These are phyloP conservation scores for Raddia guianensis DNA, from an alignment of 176 grass and related monocot genomes.

Conservation along the genomic window DNA sequence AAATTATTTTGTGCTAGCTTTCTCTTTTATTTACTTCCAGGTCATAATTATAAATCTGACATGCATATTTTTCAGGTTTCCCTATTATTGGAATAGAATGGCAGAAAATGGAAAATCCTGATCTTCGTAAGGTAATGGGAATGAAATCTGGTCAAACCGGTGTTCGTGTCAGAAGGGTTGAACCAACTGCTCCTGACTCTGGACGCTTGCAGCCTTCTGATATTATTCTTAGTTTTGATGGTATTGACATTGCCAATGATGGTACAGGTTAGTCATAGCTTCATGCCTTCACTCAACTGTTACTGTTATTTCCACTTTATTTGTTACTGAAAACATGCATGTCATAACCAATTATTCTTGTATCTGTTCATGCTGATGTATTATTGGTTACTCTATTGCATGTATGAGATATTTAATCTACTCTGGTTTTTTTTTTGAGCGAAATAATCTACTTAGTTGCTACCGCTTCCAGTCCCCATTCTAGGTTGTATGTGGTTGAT, in stretches of 20 bases:
- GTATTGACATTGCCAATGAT: constrained; percentile 93
- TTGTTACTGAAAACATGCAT: neutral
- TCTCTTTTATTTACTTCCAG: neutral
- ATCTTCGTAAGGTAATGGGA: constrained; percentile 92
- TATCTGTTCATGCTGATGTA: constrained; percentile 8
- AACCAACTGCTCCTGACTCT: constrained; percentile 90
- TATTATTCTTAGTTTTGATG: constrained; percentile 91
- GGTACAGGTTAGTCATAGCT: constrained; percentile 71
- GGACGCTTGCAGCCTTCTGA: constrained; percentile 79
- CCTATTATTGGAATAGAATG: constrained; percentile 92
- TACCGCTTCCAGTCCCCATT: neutral
- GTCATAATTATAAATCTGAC: neutral
- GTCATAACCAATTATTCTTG: neutral
- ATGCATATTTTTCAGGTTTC: constrained; percentile 57
- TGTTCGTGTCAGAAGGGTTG: constrained; percentile 86
- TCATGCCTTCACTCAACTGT: neutral
- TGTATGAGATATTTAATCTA: neutral
- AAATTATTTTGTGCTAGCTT: constrained; percentile 5
- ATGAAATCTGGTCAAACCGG: constrained; percentile 92
- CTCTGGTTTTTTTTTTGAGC: neutral
- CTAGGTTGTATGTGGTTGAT: neutral
- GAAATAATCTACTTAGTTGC: neutral
- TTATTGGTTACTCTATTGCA: neutral
- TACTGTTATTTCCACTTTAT: constrained; percentile 6
- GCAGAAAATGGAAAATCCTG: constrained; percentile 99